Conservation (phyloP, 768 basidiomycete species). For the Hypholoma fasciculare region DNA sequence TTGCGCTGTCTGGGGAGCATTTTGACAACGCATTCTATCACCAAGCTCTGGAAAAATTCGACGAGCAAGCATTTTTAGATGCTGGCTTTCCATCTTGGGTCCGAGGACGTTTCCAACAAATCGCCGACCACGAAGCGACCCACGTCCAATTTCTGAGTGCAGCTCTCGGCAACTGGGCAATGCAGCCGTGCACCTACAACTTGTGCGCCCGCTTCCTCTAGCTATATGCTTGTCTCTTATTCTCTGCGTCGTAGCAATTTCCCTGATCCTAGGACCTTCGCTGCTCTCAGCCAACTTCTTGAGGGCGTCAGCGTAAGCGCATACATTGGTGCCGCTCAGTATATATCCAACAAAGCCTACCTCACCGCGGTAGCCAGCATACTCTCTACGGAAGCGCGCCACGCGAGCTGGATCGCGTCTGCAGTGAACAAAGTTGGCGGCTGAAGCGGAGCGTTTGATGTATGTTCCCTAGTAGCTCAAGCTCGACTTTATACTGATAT, state of each 20-base stretch:
- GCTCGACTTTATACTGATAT: neutral
- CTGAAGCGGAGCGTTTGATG: constrained; percentile 55
- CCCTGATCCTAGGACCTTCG: constrained; percentile 47
- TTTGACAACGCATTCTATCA: neutral
- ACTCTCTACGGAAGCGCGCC: constrained; percentile 59
- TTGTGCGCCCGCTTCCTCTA: neutral
- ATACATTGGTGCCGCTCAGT: constrained; percentile 56
- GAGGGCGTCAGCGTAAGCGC: constrained; percentile 50
- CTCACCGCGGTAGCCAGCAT: constrained; percentile 56
- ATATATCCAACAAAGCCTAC: constrained; percentile 43
- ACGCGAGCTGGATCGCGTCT: constrained; percentile 53
- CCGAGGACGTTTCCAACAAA: constrained; percentile 47
- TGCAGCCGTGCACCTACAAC: neutral
- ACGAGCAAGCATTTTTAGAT: constrained; percentile 36
- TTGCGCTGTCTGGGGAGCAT: neutral
- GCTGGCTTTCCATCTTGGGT: constrained; percentile 50
- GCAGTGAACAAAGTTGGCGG: constrained; percentile 40
- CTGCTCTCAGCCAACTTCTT: constrained; percentile 46
- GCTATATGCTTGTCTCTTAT: neutral
- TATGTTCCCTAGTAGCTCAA: neutral
- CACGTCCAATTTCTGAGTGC: constrained; percentile 44
- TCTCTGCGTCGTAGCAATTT: constrained; percentile 7
- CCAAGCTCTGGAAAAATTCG: neutral
- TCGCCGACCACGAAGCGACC: constrained; percentile 47
- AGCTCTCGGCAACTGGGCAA: constrained; percentile 42